These are phyloP conservation scores for Paramecium primaurelia DNA, from an alignment of 73 alveolate genomes.

Conservation along the genomic window DNA sequence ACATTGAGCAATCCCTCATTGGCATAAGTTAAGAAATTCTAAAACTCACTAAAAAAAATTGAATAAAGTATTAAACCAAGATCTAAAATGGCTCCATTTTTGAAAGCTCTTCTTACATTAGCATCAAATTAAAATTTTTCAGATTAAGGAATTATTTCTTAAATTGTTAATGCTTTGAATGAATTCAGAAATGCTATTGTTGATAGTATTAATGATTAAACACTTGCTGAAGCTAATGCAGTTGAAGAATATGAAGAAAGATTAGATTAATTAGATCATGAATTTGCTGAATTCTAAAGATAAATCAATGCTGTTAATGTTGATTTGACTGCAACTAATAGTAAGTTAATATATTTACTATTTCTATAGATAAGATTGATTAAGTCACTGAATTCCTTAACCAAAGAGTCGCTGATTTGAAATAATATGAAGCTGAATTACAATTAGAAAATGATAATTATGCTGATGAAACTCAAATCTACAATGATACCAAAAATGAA, in stretches of 20 bases:
- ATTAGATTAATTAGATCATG: slow-evolving; percentile 5
- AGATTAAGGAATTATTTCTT: neutral
- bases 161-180: slow-evolving; percentile 25
- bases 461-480: slow-evolving; percentile 32
- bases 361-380: neutral
- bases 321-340: slow-evolving; percentile 10
- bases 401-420: neutral
- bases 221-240: neutral
- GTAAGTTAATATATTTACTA: neutral
- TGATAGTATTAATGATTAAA: neutral
- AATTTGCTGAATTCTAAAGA: slow-evolving; percentile 13
- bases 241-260: slow-evolving; percentile 11
- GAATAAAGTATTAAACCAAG: slow-evolving; percentile 23
- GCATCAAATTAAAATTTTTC: slow-evolving; percentile 32
- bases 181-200: slow-evolving; percentile 39
- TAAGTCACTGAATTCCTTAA: neutral
- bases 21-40: slow-evolving; percentile 22
- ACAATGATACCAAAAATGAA: neutral
- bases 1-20: slow-evolving; percentile 2
- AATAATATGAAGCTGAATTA: neutral
- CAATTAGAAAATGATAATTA: neutral
- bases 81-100: slow-evolving; percentile 35
- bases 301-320: slow-evolving; percentile 40
- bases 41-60: slow-evolving; percentile 11
- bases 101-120: neutral